Percentiles rank a stretch among this genome's conserved stretches.
phyloP scores from a whole-genome alignment of 331 rosid genomes.

The Rhamnella rubrinervis region DNA sequence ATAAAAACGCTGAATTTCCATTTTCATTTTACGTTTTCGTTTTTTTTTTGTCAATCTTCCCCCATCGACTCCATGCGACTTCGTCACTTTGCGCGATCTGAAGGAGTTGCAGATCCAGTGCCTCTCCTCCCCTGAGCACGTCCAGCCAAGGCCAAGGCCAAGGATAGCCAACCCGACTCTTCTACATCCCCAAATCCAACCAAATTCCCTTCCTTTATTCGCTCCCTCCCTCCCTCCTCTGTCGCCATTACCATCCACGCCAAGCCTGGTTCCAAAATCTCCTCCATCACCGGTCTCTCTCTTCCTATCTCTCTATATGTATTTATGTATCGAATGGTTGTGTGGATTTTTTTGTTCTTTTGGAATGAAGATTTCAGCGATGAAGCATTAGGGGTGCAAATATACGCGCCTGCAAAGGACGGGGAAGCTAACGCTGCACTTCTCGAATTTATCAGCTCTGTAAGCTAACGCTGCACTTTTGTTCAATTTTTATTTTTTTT shows the following conservation, averaged over 20 bases:
- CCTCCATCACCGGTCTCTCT: conserved; percentile 67
- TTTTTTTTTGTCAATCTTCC: too few relatives aligned
- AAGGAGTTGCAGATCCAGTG: too few relatives aligned
- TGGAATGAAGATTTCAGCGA: conserved; percentile 57
- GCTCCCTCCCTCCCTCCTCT: conserved; percentile 74
- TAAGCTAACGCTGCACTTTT: conserved; percentile 27
- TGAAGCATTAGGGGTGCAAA: conserved; percentile 84
- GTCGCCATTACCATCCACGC: conserved; percentile 92
- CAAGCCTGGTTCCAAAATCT: conserved; percentile 83
- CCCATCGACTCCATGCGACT: too few relatives aligned
- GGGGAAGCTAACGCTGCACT: conserved; percentile 97
- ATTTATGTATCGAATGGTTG: background rate
- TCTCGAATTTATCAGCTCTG: conserved; percentile 72
- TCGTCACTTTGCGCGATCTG: too few relatives aligned
- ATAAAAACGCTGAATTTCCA: too few relatives aligned
- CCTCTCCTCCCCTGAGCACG: too few relatives aligned
- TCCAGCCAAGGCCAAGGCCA: conserved; percentile 63
- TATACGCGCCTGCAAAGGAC: conserved; percentile 88
- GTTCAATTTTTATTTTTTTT: too few relatives aligned
- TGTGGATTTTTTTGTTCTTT: background rate
- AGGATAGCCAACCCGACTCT: conserved; percentile 27
- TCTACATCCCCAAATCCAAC: conserved; percentile 30
- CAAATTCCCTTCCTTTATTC: conserved; percentile 62
- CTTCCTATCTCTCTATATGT: background rate
- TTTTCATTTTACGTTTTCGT: too few relatives aligned